phyloP scores from a whole-genome alignment of 495 filamentous ascomycete species.

The Talaromyces nanjingensis region DNA sequence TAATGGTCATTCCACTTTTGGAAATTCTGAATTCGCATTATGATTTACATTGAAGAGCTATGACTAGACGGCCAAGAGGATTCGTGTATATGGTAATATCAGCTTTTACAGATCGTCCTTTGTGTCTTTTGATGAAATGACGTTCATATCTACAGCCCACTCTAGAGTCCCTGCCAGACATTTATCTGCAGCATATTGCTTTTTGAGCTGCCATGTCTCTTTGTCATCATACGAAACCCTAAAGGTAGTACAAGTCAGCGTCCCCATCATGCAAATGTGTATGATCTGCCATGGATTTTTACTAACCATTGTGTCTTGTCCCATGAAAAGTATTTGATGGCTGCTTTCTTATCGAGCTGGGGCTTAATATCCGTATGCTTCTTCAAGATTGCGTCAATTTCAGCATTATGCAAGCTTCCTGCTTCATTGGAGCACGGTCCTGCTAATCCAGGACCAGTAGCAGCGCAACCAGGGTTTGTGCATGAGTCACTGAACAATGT shows the following conservation, averaged over 20 bases:
- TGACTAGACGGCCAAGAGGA: neutral
- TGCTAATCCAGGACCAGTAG: constrained; percentile 13
- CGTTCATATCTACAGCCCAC: constrained; percentile 26
- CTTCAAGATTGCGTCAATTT: constrained; percentile 20
- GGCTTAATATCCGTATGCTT: constrained; percentile 16
- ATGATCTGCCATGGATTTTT: too few species aligned
- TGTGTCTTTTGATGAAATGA: neutral
- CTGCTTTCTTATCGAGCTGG: constrained; percentile 15
- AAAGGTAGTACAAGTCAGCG: neutral
- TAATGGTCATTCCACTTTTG: neutral
- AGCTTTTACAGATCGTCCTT: neutral
- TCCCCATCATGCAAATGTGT: constrained; percentile 11
- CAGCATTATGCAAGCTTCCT: constrained; percentile 19
- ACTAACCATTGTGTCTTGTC: constrained; percentile 16
- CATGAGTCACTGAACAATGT: constrained; percentile 18
- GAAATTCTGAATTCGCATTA: neutral
- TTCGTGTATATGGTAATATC: neutral
- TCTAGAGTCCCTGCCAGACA: constrained; percentile 34
- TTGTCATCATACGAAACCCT: constrained; percentile 37
- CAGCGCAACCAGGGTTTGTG: constrained; percentile 19
- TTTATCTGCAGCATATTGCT: constrained; percentile 24
- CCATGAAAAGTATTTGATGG: constrained; percentile 25
- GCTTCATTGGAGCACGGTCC: constrained; percentile 20
- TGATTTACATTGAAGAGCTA: neutral
- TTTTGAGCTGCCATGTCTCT: constrained; percentile 32